Percentiles rank a stretch among this genome's conserved stretches.
These are phyloP conservation scores for Trifolium dubium DNA, from an alignment of 306 rosid genomes.

Conservation along the genomic window DNA sequence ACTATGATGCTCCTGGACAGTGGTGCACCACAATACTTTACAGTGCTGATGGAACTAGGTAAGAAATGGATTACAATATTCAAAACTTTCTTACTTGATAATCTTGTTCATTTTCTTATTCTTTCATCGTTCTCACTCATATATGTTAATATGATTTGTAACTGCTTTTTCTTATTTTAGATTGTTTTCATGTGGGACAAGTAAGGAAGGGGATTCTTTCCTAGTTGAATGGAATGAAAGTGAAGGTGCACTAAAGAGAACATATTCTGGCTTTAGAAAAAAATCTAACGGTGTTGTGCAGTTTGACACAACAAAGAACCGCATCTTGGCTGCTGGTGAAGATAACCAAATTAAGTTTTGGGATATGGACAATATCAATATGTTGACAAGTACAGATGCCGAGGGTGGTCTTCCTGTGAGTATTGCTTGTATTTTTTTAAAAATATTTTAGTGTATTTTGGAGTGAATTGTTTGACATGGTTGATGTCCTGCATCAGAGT, in stretches of 20 bases:
- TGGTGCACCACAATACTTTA: slow-evolving; percentile 81
- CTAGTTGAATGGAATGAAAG: slow-evolving; percentile 92
- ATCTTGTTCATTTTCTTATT: neutral
- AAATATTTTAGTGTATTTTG: slow-evolving; percentile 27
- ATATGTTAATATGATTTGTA: slow-evolving; percentile 21
- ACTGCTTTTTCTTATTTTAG: slow-evolving; percentile 46
- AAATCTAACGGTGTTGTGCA: slow-evolving; percentile 72
- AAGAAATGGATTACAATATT: slow-evolving; percentile 36
- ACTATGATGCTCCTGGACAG: slow-evolving; percentile 85
- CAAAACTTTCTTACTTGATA: neutral
- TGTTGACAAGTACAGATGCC: slow-evolving; percentile 66
- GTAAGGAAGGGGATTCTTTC: slow-evolving; percentile 79
- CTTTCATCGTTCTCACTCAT: neutral
- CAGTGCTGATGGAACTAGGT: slow-evolving; percentile 84
- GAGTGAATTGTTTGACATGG: slow-evolving; percentile 37
- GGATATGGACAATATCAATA: slow-evolving; percentile 72
- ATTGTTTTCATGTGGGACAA: slow-evolving; percentile 92
- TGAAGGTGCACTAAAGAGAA: slow-evolving; percentile 73
- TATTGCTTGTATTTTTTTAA: slow-evolving; percentile 26
- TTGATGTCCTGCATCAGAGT: slow-evolving; percentile 53
- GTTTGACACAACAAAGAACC: slow-evolving; percentile 76
- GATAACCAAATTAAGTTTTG: slow-evolving; percentile 87
- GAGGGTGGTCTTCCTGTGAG: slow-evolving; percentile 88
- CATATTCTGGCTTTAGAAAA: slow-evolving; percentile 73
- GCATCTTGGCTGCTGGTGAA: slow-evolving; percentile 86